These are phyloP conservation scores for Kuraishia capsulata DNA, from an alignment of 805 yeast species.

Conservation along the genomic window DNA sequence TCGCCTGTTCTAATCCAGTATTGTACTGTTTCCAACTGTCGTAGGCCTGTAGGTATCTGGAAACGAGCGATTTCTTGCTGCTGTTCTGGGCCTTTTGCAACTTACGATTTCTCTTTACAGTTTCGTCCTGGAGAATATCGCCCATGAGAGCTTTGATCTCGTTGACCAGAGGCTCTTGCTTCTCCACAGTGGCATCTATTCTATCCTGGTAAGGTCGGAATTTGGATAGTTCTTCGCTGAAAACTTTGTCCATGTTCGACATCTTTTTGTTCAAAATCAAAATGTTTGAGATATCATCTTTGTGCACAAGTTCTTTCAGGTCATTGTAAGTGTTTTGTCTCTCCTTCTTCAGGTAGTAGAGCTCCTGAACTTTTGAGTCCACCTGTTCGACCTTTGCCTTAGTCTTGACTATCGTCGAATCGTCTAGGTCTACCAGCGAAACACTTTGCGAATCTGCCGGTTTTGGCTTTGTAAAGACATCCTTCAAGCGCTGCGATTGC, in stretches of 20 bases:
- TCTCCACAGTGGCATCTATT: constrained; percentile 56
- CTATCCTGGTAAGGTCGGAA: constrained; percentile 62
- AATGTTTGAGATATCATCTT: constrained; percentile 77
- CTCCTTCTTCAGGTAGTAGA: constrained; percentile 56
- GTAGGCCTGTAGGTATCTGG: constrained; percentile 37
- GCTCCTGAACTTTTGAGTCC: constrained; percentile 49
- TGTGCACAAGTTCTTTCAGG: constrained; percentile 60
- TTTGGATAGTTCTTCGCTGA: constrained; percentile 66
- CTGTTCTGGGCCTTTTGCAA: constrained; percentile 30
- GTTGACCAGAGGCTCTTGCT: constrained; percentile 44
- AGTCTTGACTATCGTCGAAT: constrained; percentile 23
- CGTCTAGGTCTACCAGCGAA: constrained; percentile 61
- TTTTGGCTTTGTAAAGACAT: constrained; percentile 13
- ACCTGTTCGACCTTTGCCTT: constrained; percentile 34
- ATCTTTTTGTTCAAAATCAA: constrained; percentile 53
- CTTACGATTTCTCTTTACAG: constrained; percentile 32
- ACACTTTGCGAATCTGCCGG: constrained; percentile 18
- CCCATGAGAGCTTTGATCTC: constrained; percentile 34
- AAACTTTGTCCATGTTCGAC: constrained; percentile 33
- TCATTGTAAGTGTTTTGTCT: constrained; percentile 52
- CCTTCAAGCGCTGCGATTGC: constrained; percentile 27
- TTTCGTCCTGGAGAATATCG: constrained; percentile 34
- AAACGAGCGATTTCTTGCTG: constrained; percentile 27
- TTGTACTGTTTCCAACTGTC: constrained; percentile 49
- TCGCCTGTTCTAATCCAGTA: constrained; percentile 54